Percentiles rank a stretch among this genome's conserved stretches.
Conservation (phyloP, 2,329 filamentous ascomycete species). For the Pyrenochaeta sp. region DNA sequence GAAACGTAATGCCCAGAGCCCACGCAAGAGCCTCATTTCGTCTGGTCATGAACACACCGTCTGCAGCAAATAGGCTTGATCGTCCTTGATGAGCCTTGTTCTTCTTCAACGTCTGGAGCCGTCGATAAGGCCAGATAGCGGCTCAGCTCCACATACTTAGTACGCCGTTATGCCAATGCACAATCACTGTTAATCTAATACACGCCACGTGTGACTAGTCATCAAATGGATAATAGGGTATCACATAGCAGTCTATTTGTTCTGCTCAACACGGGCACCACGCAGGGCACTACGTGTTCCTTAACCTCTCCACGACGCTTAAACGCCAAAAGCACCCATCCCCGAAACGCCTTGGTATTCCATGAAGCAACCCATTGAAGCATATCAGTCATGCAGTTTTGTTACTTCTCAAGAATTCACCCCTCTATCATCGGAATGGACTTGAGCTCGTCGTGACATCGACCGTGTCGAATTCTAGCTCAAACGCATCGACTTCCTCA, state of each 20-base stretch:
- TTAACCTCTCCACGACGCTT: neutral
- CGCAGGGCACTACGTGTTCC: neutral
- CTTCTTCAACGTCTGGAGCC: too few relatives aligned
- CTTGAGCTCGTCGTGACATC: conserved; percentile 51
- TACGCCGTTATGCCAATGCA: conserved; percentile 2
- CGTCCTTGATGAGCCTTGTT: neutral
- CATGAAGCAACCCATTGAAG: conserved; percentile 4
- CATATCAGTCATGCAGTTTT: conserved; percentile 13
- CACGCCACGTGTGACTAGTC: too few relatives aligned
- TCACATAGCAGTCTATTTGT: neutral
- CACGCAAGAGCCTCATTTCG: conserved; percentile 7
- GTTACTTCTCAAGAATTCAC: too few relatives aligned
- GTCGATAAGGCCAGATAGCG: conserved; percentile 36
- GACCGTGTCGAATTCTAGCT: conserved; percentile 60
- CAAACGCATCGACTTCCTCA: conserved; percentile 58
- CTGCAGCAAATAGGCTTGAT: neutral
- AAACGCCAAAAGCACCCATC: neutral
- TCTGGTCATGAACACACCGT: conserved; percentile 6
- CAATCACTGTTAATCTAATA: too few relatives aligned
- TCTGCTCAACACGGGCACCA: neutral
- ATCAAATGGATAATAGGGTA: neutral
- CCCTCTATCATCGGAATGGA: conserved; percentile 49
- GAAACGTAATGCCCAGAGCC: conserved; percentile 19
- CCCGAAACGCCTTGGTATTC: conserved; percentile 9
- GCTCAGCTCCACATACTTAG: conserved; percentile 15